Base-by-base conservation (phyloP, 2,329 filamentous ascomycete species). In the Emergomyces pasteurianus region DNA sequence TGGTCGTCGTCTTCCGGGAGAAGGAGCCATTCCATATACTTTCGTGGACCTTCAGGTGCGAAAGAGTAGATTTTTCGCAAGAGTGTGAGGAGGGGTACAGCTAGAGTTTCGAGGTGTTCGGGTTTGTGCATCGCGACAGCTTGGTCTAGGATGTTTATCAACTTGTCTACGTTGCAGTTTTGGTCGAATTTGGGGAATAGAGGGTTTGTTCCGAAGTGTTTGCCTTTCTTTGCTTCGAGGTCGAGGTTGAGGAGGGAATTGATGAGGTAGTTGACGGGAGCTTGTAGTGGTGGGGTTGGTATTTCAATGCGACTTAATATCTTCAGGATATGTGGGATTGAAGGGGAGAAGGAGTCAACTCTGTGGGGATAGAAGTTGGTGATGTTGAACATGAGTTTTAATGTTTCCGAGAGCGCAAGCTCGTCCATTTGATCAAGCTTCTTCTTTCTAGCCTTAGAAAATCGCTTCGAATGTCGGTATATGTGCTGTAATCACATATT, bases 371-470 rank as follows among this genome's bases (percentile, higher is more conserved):
- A 87, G 68, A 86, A 85, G 67, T 92, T 86, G 1, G 88, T 88
- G 59, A 96, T 80, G 73, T 96, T 96, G 79, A 95, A 97, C 58
- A 95, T 76, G 47, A 97, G 80, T 70, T 95, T 96, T 57, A 94
- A 77, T 0, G 88, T 92, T 73, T 97, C 92, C 9, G 80, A 81
- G 43, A 97, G 79, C 0, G 92, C 90, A 83, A 92, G 85, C 62
- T 88, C 85, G 65, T 88, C 85, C 81, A 92, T 72, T 60, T 71
- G 69, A 3, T 71, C 66, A 40, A 73, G 66, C 26, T 72, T 67
- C 57, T 66, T 73, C 63, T 68, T 68, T 55, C 70, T 69, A 6
- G 66, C 71, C 59, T 76, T 76, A 4, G 77, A 77, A 64, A 81
- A 83, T 67, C 77, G 74, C 63, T 80, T 82, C 6, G 83, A 83